Evolutionary conservation across 176 grass and related monocot genomes (phyloP).

Genomic region (Cenchrus fungigraminus): DNA sequence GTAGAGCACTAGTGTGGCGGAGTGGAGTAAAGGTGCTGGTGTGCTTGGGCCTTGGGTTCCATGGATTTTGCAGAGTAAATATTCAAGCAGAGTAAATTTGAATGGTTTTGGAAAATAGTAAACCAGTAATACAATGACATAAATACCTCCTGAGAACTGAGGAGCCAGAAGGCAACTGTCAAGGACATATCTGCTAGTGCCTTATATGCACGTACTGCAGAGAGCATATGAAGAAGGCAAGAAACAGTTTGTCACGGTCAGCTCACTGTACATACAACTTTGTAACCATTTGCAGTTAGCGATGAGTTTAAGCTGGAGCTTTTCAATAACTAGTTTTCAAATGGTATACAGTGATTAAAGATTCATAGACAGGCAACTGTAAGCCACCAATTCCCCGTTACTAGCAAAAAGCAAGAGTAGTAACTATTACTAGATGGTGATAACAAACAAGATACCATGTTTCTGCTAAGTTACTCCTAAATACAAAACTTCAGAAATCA

Average conservation of each 20-base stretch:
- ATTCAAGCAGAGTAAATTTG: not conserved
- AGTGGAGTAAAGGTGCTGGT: no score
- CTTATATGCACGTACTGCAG: not conserved
- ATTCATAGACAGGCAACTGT: not conserved
- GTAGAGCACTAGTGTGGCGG: no score
- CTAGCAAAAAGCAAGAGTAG: conserved; percentile 6
- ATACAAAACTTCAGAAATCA: conserved; percentile 8
- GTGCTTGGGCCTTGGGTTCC: no score
- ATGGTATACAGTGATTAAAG: not conserved
- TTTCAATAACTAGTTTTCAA: not conserved
- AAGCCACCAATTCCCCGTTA: not conserved
- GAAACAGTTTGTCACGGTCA: not conserved
- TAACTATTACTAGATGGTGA: no score
- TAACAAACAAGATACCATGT: not conserved
- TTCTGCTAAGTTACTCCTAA: not conserved
- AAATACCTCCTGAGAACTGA: no score
- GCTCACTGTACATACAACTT: not conserved
- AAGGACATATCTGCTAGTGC: not conserved
- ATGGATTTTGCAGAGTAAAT: not conserved
- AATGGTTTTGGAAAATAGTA: not conserved
- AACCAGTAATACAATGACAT: not conserved
- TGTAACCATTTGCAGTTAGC: not conserved
- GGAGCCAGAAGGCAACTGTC: not conserved
- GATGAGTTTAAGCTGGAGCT: not conserved
- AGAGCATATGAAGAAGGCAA: not conserved